Evolutionary conservation across 192 early-diverging fungal species (phyloP).

Genomic region (Spizellomyces punctatus): DNA sequence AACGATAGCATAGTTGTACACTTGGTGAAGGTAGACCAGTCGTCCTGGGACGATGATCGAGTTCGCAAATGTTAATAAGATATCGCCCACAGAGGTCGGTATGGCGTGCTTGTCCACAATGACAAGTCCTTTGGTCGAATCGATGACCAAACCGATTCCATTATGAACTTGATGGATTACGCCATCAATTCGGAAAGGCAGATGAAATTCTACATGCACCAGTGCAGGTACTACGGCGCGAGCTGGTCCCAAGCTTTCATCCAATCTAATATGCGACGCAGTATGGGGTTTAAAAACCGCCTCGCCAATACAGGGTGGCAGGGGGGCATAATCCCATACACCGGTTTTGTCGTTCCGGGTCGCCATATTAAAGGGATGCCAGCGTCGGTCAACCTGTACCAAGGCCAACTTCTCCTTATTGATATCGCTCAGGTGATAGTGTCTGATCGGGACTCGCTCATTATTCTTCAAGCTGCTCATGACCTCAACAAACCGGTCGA

Average conservation of each 20-base stretch:
- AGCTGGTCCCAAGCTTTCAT: slow-evolving; percentile 63
- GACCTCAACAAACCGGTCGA: slow-evolving; percentile 76
- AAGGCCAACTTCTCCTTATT: slow-evolving; percentile 45
- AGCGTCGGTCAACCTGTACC: slow-evolving; percentile 44
- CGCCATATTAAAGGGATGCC: slow-evolving; percentile 49
- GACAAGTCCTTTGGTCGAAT: slow-evolving; percentile 74
- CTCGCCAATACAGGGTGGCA: slow-evolving; percentile 60
- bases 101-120: slow-evolving; percentile 78
- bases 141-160: slow-evolving; percentile 53
- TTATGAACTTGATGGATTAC: slow-evolving; percentile 52
- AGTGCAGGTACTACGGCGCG: slow-evolving; percentile 76
- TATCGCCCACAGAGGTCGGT: slow-evolving; percentile 75
- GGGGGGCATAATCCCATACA: slow-evolving; percentile 72
- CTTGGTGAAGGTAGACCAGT: slow-evolving; percentile 79
- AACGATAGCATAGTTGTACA: slow-evolving; percentile 82
- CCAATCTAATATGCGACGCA: slow-evolving; percentile 67
- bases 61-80: slow-evolving; percentile 83
- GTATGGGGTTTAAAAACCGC: slow-evolving; percentile 67
- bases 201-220: slow-evolving; percentile 78
- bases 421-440: slow-evolving; percentile 40
- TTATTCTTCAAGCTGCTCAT: slow-evolving; percentile 47
- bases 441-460: slow-evolving; percentile 42
- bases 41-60: slow-evolving; percentile 81
- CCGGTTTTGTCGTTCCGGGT: slow-evolving; percentile 71
- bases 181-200: slow-evolving; percentile 64